Conservation (phyloP, 768 basidiomycete genomes). For the Tricholoma furcatifolium region DNA sequence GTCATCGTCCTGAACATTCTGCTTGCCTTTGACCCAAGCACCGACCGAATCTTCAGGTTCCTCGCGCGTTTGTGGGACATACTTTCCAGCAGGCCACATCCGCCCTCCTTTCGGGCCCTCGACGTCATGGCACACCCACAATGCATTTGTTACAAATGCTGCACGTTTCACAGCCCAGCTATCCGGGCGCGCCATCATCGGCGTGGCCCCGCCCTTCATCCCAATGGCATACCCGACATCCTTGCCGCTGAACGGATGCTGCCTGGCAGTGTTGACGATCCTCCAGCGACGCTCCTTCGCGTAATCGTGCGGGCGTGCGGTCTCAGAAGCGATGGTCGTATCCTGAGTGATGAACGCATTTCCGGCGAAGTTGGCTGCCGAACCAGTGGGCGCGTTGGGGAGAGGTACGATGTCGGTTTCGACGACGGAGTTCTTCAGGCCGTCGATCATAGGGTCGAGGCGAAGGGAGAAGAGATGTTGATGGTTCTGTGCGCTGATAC, state of each 20-base stretch:
- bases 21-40: conserved; percentile 65
- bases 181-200: conserved; percentile 62
- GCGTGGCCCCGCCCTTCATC: conserved; percentile 65
- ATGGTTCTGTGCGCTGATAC: conserved; percentile 80
- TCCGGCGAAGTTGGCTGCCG: conserved; percentile 77
- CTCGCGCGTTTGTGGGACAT: conserved; percentile 77
- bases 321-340: conserved; percentile 57
- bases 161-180: conserved; percentile 76
- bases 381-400: conserved; percentile 65
- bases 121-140: conserved; percentile 82
- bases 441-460: conserved; percentile 91
- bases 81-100: conserved; percentile 87
- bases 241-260: conserved; percentile 70
- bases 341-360: conserved; percentile 77
- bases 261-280: conserved; percentile 68
- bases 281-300: conserved; percentile 76
- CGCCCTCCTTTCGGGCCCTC: conserved; percentile 58
- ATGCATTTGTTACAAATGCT: conserved; percentile 63
- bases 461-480: conserved; percentile 72
- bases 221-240: conserved; percentile 72
- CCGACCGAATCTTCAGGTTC: conserved; percentile 73
- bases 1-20: conserved; percentile 73
- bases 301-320: conserved; percentile 66
- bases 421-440: conserved; percentile 76
- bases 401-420: conserved; percentile 76